Percentiles rank a stretch among this genome's conserved stretches.
Evolutionary conservation across 768 basidiomycete species (phyloP).

Genomic region (Filobasidium wieringae): DNA sequence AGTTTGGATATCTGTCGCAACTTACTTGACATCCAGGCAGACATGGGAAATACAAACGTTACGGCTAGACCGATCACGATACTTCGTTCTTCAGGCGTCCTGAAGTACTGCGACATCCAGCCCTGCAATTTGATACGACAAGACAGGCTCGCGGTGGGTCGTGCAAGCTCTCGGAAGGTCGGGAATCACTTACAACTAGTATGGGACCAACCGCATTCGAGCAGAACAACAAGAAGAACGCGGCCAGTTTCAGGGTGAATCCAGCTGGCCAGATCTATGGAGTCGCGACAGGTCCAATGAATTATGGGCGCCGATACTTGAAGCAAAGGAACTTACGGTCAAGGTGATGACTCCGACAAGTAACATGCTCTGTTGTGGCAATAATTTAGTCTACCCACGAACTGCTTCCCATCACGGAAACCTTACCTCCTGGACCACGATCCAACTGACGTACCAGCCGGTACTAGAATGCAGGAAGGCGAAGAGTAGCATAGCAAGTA

Average conservation of each 20-base stretch:
- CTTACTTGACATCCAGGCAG: constrained; percentile 14
- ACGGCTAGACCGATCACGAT: constrained; percentile 19
- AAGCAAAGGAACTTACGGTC: background rate
- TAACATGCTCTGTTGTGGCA: background rate
- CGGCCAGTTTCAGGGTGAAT: constrained; percentile 21
- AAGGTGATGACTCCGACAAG: constrained; percentile 14
- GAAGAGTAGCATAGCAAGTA: constrained; percentile 22
- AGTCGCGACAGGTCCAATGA: background rate
- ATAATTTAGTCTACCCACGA: background rate
- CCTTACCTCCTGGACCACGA: constrained; percentile 17
- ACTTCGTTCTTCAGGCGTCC: constrained; percentile 15
- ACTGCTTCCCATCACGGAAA: background rate
- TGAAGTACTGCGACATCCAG: constrained; percentile 23
- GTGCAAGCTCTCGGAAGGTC: background rate
- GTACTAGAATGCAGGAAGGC: constrained; percentile 16
- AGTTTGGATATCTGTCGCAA: background rate
- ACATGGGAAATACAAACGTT: constrained; percentile 17
- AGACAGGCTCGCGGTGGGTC: background rate
- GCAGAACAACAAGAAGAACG: constrained; percentile 21
- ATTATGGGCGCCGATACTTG: background rate
- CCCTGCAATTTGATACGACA: background rate
- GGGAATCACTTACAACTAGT: constrained; percentile 8
- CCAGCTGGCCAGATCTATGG: constrained; percentile 15
- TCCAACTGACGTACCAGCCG: constrained; percentile 16
- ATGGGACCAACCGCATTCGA: constrained; percentile 21